These are phyloP conservation scores for Xylariaceae sp. DNA, from an alignment of 2,329 filamentous ascomycete genomes.

Conservation along the genomic window DNA sequence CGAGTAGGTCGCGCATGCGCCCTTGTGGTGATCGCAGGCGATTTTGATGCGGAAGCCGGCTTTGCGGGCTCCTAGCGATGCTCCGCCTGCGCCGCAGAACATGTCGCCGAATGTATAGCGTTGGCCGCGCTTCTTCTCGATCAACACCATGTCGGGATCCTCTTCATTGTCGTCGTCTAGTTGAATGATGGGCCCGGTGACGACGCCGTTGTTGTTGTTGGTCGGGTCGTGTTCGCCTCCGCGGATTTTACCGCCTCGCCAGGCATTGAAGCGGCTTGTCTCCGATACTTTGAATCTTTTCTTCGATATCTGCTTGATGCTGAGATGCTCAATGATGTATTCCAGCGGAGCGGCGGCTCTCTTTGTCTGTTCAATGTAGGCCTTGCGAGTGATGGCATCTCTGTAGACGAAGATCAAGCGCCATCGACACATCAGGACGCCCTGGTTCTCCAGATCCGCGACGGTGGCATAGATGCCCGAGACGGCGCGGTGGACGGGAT, in stretches of 20 bases:
- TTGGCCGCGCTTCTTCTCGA: slow-evolving; percentile 26
- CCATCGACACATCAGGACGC: slow-evolving; percentile 35
- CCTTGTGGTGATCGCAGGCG: slow-evolving; percentile 57
- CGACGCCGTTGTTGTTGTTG: slow-evolving; percentile 7
- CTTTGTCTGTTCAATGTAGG: slow-evolving; percentile 3
- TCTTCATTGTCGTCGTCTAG: slow-evolving; percentile 16
- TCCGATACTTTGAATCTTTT: slow-evolving; percentile 27
- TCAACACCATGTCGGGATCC: slow-evolving; percentile 10
- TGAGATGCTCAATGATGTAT: slow-evolving; percentile 27
- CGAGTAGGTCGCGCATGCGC: slow-evolving; percentile 53
- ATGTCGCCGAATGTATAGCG: slow-evolving; percentile 55
- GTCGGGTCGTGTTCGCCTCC: slow-evolving; percentile 22
- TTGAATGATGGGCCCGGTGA: slow-evolving; percentile 12
- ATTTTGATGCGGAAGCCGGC: slow-evolving; percentile 53
- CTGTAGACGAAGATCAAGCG: slow-evolving; percentile 29
- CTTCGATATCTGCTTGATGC: slow-evolving; percentile 26
- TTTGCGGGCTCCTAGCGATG: slow-evolving; percentile 46
- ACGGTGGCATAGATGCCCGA: slow-evolving; percentile 13
- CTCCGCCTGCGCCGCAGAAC: slow-evolving; percentile 59
- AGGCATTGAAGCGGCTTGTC: slow-evolving; percentile 20
- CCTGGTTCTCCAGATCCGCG: slow-evolving; percentile 28
- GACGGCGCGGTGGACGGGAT: slow-evolving; percentile 24
- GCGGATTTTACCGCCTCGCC: slow-evolving; percentile 27
- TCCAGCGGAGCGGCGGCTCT: slow-evolving; percentile 23
- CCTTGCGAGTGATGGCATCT: slow-evolving; percentile 21